Conservation (phyloP, 352 stramenopile genomes). For the Globisporangium splendens region DNA sequence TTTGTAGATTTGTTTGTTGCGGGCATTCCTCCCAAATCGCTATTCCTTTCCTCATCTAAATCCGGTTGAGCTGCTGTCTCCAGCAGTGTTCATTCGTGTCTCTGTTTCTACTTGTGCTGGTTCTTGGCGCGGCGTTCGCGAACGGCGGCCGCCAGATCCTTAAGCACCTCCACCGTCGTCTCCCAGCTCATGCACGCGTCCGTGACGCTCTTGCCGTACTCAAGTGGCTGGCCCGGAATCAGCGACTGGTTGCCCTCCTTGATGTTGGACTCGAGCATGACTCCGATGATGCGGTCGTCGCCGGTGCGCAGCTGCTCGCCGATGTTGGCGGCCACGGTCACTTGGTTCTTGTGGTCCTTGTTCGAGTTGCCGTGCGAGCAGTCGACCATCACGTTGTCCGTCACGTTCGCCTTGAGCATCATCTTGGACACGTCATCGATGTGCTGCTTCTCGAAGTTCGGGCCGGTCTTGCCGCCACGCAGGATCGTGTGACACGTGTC, state of each 20-base stretch:
- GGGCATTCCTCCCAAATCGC: too few species aligned
- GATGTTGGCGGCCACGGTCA: constrained; percentile 66
- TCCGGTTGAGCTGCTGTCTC: too few species aligned
- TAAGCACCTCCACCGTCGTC: constrained; percentile 65
- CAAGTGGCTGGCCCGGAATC: constrained; percentile 65
- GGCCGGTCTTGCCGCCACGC: constrained; percentile 78
- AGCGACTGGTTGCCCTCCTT: constrained; percentile 79
- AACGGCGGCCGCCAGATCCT: constrained; percentile 72
- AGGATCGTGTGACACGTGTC: constrained; percentile 88
- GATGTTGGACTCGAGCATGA: constrained; percentile 91
- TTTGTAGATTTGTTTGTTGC: constrained; percentile 6
- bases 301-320: constrained; percentile 64
- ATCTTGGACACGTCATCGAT: constrained; percentile 75
- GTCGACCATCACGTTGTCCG: constrained; percentile 88
- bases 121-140: constrained; percentile 64
- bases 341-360: constrained; percentile 89
- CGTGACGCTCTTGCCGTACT: constrained; percentile 89
- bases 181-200: constrained; percentile 89
- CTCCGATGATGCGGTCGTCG: constrained; percentile 75
- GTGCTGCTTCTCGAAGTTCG: constrained; percentile 83
- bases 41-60: too few species aligned
- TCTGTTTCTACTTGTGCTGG: constrained; percentile 17
- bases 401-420: constrained; percentile 82
- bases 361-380: constrained; percentile 89
- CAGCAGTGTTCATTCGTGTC: constrained; percentile 1